Percentiles rank a stretch among this genome's conserved stretches.
Evolutionary conservation across 78 protist species (phyloP).

Genomic region (Monocercomonoides exilis): DNA sequence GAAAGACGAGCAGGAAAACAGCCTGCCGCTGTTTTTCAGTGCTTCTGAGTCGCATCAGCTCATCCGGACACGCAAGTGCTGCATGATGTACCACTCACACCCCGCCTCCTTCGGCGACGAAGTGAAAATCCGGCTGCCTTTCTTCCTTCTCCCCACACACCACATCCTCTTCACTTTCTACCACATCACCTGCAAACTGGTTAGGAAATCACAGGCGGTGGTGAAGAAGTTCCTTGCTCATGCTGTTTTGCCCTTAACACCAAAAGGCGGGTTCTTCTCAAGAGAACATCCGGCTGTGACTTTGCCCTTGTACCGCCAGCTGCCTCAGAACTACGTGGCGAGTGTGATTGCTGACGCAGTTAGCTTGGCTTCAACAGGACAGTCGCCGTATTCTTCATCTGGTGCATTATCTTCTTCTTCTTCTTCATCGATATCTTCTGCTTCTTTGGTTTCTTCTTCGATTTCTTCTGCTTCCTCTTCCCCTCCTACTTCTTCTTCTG

Average conservation of each 20-base stretch:
- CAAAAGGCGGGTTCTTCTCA: background rate
- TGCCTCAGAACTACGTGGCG: background rate
- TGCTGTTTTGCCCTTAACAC: background rate
- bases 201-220: background rate
- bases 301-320: background rate
- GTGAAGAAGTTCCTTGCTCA: background rate
- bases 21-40: background rate
- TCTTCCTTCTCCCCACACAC: background rate
- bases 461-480: no score
- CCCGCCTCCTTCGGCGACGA: background rate
- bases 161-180: background rate
- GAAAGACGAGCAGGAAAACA: background rate
- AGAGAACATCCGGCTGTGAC: background rate
- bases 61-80: background rate
- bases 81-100: background rate
- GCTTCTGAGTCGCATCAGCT: background rate
- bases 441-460: no score
- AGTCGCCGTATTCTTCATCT: no score
- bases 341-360: no score
- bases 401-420: no score
- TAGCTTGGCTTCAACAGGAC: no score
- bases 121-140: background rate
- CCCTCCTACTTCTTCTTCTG: no score
- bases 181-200: conserved; percentile 2
- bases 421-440: no score